A percentile compares a stretch with the other conserved stretches of the same genome.
phyloP scores from a whole-genome alignment of 1,284 basidiomycete genomes.

The Cutaneotrichosporon dermatis region DNA sequence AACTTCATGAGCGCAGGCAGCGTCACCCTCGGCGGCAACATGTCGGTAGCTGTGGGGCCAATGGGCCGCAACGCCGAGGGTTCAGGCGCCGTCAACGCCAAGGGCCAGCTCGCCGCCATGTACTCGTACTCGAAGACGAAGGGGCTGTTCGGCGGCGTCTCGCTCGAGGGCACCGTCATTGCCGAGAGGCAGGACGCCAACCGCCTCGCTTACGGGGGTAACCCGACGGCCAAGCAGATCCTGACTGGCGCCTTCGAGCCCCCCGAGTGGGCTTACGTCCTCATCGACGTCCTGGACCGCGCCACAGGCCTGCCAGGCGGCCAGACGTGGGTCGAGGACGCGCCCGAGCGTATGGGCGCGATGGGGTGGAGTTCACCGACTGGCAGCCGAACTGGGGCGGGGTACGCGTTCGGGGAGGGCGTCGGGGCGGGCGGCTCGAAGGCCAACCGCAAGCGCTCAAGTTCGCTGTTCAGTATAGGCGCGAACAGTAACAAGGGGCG shows the following conservation, averaged over 20 bases:
- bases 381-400: slow-evolving; percentile 6
- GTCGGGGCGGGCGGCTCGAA: slow-evolving; percentile 26
- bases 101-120: slow-evolving; percentile 90
- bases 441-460: slow-evolving; percentile 17
- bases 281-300: slow-evolving; percentile 68
- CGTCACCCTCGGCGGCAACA: slow-evolving; percentile 53
- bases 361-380: slow-evolving; percentile 26
- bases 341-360: slow-evolving; percentile 40
- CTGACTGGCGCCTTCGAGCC: slow-evolving; percentile 71
- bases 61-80: slow-evolving; percentile 93
- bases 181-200: slow-evolving; percentile 92
- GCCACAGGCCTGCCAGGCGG: slow-evolving; percentile 67
- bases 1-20: slow-evolving; percentile 95
- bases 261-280: slow-evolving; percentile 68
- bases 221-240: slow-evolving; percentile 70
- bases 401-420: slow-evolving; percentile 45
- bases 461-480: slow-evolving; percentile 20
- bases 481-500: slow-evolving; percentile 4
- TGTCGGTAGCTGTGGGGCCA: slow-evolving; percentile 75
- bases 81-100: slow-evolving; percentile 75
- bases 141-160: slow-evolving; percentile 75
- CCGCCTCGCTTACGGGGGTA: slow-evolving; percentile 67
- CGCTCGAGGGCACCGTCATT: slow-evolving; percentile 89
- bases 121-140: slow-evolving; percentile 93
- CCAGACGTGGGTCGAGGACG: slow-evolving; percentile 64